Conservation (phyloP, 139 green algal genomes). For the Chlorella sp. region DNA sequence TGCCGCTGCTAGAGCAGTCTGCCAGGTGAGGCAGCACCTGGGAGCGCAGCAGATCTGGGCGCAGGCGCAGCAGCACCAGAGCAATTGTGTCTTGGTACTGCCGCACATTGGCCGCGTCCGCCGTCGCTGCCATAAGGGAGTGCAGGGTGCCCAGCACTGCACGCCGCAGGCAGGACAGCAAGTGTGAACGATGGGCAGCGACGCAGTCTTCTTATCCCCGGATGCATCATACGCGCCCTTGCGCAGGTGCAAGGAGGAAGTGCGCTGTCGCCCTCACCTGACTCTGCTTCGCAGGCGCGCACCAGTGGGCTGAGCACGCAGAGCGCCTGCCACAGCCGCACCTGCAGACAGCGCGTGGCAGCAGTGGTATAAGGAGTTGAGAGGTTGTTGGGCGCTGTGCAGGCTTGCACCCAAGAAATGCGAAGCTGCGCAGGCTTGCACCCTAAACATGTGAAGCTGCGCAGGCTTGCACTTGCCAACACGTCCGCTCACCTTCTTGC, state of each 20-base stretch:
- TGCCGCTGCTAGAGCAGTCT: conserved; percentile 47
- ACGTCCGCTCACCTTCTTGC: conserved; percentile 59
- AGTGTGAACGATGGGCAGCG: no score
- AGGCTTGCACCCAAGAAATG: no score
- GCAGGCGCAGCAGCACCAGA: conserved; percentile 49
- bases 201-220: no score
- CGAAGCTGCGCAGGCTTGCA: no score
- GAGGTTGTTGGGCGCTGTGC: no score
- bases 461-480: no score
- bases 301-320: conserved; percentile 58
- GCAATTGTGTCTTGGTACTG: conserved; percentile 79
- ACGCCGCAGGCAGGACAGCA: no score
- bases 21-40: conserved; percentile 64
- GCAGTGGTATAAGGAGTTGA: no score
- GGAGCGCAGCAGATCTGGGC: conserved; percentile 44
- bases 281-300: background rate
- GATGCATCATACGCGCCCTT: no score
- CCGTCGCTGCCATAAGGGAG: background rate
- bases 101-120: conserved; percentile 68
- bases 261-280: background rate
- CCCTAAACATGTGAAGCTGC: no score
- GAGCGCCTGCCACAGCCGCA: conserved; percentile 74
- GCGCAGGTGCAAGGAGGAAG: no score
- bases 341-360: conserved; percentile 28
- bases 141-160: no score